Conservation (phyloP, 169 alveolate genomes). For the Eimeria necatrix region DNA sequence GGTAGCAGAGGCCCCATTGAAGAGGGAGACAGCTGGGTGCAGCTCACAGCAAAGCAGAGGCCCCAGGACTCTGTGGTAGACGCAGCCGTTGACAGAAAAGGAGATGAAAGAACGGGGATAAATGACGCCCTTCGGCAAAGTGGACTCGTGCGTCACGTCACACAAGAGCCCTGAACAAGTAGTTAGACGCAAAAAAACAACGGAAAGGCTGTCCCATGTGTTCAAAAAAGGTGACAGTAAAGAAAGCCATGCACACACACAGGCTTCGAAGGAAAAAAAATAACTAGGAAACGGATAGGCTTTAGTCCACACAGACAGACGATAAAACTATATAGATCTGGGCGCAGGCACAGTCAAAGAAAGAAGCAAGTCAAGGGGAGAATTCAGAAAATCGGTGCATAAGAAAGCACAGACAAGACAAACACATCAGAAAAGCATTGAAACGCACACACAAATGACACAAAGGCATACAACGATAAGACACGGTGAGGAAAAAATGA, state of each 20-base stretch:
- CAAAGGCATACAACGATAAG: too few relatives aligned
- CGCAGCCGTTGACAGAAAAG: constrained; percentile 88
- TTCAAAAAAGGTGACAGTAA: not conserved
- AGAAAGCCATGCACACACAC: not conserved
- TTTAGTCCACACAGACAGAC: not conserved
- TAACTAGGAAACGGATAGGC: not conserved
- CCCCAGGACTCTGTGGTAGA: constrained; percentile 76
- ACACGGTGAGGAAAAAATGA: too few relatives aligned
- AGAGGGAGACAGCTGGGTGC: constrained; percentile 89
- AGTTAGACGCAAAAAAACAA: not conserved
- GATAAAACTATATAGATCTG: not conserved
- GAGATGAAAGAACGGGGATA: constrained; percentile 83
- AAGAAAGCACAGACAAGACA: too few relatives aligned
- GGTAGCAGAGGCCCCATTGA: constrained; percentile 87
- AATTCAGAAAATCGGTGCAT: too few relatives aligned
- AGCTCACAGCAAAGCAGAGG: constrained; percentile 86
- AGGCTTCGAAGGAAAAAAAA: not conserved
- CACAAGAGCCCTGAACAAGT: constrained; percentile 81
- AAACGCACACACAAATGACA: too few relatives aligned
- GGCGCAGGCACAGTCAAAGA: too few relatives aligned
- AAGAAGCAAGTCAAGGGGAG: too few relatives aligned
- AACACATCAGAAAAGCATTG: too few relatives aligned
- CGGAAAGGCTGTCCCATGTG: not conserved
- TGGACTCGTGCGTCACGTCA: constrained; percentile 84
- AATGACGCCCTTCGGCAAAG: constrained; percentile 72